Evolutionary conservation across 108 stramenopile genomes (phyloP).

Genomic region (Cylindrotheca closterium): DNA sequence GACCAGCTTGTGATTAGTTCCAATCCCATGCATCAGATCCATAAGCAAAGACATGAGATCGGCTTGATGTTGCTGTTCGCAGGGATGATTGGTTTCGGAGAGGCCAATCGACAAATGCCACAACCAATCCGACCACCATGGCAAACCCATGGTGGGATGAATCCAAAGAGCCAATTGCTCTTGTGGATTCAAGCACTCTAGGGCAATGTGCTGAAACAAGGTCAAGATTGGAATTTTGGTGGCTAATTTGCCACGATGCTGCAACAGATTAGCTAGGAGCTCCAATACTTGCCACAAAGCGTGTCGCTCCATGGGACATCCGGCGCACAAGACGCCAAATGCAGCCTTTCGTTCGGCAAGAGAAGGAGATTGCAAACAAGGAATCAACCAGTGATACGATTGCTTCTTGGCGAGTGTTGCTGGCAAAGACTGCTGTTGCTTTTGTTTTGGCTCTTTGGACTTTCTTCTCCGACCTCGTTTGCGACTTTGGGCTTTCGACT

Average conservation of each 20-base stretch:
- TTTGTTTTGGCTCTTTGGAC: not conserved
- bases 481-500: not conserved
- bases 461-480: not conserved
- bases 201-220: not conserved
- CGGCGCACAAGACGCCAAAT: constrained; percentile 19
- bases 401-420: not conserved
- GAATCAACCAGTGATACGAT: constrained; percentile 40
- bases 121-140: no score
- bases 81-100: constrained; percentile 2
- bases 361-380: constrained; percentile 22
- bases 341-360: constrained; percentile 26
- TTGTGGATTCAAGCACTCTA: not conserved
- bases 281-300: constrained; percentile 16
- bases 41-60: constrained; percentile 18
- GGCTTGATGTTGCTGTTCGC: not conserved
- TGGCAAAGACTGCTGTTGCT: constrained; percentile 11
- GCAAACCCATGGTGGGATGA: not conserved
- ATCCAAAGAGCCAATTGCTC: constrained; percentile 21
- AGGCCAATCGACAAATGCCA: no score
- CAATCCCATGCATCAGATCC: constrained; percentile 12
- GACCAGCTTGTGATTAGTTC: not conserved
- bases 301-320: constrained; percentile 22
- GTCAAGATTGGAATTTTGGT: not conserved
- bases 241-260: not conserved
- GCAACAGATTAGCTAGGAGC: constrained; percentile 6